Conservation (phyloP, 2,329 filamentous ascomycete genomes). For the Calonectria honghensis region DNA sequence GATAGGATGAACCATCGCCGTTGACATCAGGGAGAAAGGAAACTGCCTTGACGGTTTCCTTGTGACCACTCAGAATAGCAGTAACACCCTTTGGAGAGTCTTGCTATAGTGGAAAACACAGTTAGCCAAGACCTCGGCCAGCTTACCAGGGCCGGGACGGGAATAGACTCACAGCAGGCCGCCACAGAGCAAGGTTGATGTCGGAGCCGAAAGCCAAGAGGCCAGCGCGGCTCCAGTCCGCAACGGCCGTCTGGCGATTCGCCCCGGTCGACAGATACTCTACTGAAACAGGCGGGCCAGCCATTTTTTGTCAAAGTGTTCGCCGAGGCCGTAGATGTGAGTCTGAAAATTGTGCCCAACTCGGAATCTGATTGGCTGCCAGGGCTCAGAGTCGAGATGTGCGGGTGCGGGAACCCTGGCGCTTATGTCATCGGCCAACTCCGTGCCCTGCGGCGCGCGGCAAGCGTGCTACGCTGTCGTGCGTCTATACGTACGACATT, state of each 20-base stretch:
- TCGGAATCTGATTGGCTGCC: conserved; percentile 61
- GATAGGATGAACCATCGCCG: conserved; percentile 69
- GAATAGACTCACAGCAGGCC: conserved; percentile 78
- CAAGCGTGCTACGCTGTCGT: conserved; percentile 21
- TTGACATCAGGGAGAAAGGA: conserved; percentile 79
- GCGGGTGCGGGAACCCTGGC: conserved; percentile 12
- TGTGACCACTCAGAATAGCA: conserved; percentile 83
- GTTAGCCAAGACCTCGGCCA: conserved; percentile 8
- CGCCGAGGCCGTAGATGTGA: conserved; percentile 49
- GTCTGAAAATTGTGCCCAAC: conserved; percentile 60
- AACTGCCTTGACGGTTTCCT: conserved; percentile 87
- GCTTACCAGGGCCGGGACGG: neutral
- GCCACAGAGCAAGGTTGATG: conserved; percentile 92
- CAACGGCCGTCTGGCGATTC: conserved; percentile 91
- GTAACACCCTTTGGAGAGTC: conserved; percentile 74
- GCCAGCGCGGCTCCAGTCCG: conserved; percentile 87
- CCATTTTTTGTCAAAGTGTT: conserved; percentile 53
- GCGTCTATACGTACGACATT: conserved; percentile 24
- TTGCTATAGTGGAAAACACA: conserved; percentile 55
- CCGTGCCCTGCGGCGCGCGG: conserved; percentile 24
- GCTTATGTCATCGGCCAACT: conserved; percentile 53
- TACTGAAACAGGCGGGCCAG: conserved; percentile 59
- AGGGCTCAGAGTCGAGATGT: conserved; percentile 47
- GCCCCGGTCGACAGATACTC: conserved; percentile 85
- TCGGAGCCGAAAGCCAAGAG: conserved; percentile 92